Base-by-base conservation (phyloP, 768 basidiomycete species). In the Leccinellum albellum region DNA sequence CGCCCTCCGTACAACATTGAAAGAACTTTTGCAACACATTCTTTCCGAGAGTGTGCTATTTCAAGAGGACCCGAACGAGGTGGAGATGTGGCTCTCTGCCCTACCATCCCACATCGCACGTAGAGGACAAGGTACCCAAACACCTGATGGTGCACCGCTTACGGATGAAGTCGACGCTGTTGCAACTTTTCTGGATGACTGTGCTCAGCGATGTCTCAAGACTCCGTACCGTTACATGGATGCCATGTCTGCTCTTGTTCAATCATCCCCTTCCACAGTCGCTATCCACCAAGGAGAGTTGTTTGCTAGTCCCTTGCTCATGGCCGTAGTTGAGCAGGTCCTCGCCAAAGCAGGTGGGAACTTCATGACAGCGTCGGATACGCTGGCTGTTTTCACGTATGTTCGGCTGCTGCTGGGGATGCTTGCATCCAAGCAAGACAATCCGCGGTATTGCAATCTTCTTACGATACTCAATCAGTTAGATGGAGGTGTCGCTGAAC, bases 171-270 rank as follows among this genome's bases (percentile, higher is more conserved):
- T 75, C 12, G 78, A 79, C 6, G 76, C 77, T 44, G 81, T 87
- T 26, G 73, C 88, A 17, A 56, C 71, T 0, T 94, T 97, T 73
- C 64, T 97, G 12, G 95, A 98, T 61, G 92, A 94, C 51, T 96
- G 93, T 65, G 78, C 89, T 3, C 86, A 88, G 56, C 79, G 91
- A 17, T 94, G 88, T 62, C 67, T 87, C 60, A 92, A 89, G 70
- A 88, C 87, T 2, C 91, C 93, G 0, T 90, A 94, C 68, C 81
- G 84, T 28, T 98, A 96, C 66, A 78, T 96, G 53, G 94, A 97
- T 64, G 86, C 86, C 23, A 71, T 86, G 59, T 69, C 79, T 6
- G 64, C 70, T 0, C 66, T 84, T 21, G 54, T 55, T 4, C 62
- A 58, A 51, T 65, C 53, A 6, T 64, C 37, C 35, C 42, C 48